phyloP scores from a whole-genome alignment of 257 asterid species.

The Ballota nigra region DNA sequence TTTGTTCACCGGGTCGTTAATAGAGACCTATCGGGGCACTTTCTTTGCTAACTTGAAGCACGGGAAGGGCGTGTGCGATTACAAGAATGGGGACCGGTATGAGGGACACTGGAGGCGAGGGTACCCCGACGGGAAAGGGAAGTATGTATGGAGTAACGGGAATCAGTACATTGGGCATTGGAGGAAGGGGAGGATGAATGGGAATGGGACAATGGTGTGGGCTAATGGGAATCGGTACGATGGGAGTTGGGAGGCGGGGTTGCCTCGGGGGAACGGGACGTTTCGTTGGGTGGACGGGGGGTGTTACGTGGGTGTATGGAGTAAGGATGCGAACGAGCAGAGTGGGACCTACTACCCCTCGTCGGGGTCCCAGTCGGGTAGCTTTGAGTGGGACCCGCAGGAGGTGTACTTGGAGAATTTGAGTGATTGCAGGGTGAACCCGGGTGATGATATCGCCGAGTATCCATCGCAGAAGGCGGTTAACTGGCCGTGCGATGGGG shows the following conservation, averaged over 20 bases:
- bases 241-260: constrained; percentile 82
- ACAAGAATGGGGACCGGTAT: constrained; percentile 68
- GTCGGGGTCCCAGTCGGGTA: constrained; percentile 33
- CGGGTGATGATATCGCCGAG: constrained; percentile 48
- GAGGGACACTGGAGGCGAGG: constrained; percentile 77
- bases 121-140: constrained; percentile 73
- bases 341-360: constrained; percentile 87
- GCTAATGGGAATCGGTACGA: constrained; percentile 71
- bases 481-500: constrained; percentile 66
- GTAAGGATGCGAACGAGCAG: constrained; percentile 59
- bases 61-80: constrained; percentile 64
- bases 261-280: constrained; percentile 86
- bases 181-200: constrained; percentile 71
- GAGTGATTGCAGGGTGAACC: constrained; percentile 46
- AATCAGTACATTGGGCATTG: constrained; percentile 85
- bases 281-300: constrained; percentile 78
- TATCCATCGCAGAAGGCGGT: constrained; percentile 63
- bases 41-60: constrained; percentile 68
- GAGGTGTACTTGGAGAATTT: constrained; percentile 47
- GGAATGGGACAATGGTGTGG: constrained; percentile 83
- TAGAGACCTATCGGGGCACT: constrained; percentile 60
- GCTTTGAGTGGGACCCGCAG: constrained; percentile 77
- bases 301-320: constrained; percentile 81
- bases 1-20: constrained; percentile 48
- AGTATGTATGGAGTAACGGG: constrained; percentile 79